phyloP scores from a whole-genome alignment of 305 asterid genomes.

The Striga hermonthica region DNA sequence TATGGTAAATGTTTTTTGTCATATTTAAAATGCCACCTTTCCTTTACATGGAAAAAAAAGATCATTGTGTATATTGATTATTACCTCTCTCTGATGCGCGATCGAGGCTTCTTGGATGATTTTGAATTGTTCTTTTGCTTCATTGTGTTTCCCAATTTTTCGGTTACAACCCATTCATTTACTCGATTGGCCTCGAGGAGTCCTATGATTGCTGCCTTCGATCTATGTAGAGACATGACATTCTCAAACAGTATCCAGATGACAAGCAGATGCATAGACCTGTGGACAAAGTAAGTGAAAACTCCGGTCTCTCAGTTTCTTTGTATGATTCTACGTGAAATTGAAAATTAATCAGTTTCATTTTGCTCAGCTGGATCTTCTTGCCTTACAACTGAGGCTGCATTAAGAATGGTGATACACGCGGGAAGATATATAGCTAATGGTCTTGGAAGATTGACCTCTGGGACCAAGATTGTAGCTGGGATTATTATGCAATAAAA shows the following conservation, averaged over 20 bases:
- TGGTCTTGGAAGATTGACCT: conserved; percentile 45
- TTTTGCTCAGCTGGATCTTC: conserved; percentile 28
- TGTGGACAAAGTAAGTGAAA: conserved; percentile 28
- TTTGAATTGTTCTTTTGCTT: conserved; percentile 44
- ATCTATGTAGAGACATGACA: conserved; percentile 73
- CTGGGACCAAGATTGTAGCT: conserved; percentile 39
- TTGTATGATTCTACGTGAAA: neutral
- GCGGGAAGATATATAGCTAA: conserved; percentile 64
- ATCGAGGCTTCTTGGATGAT: conserved; percentile 36
- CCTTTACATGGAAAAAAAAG: neutral
- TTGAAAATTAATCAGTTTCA: neutral
- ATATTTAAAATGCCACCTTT: neutral
- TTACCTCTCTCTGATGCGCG: conserved; percentile 53
- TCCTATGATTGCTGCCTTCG: conserved; percentile 73
- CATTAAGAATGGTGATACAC: conserved; percentile 60
- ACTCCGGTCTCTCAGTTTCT: neutral
- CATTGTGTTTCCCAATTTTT: conserved; percentile 57
- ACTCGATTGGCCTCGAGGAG: conserved; percentile 61
- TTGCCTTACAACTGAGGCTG: conserved; percentile 55
- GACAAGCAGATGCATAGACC: conserved; percentile 57
- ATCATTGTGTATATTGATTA: neutral
- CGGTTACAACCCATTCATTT: conserved; percentile 64
- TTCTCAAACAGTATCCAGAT: conserved; percentile 71
- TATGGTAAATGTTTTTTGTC: neutral
- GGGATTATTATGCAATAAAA: conserved; percentile 46